Evolutionary conservation across 2,329 filamentous ascomycete genomes (phyloP).

Genomic region (Phaeosphaeria sp.): DNA sequence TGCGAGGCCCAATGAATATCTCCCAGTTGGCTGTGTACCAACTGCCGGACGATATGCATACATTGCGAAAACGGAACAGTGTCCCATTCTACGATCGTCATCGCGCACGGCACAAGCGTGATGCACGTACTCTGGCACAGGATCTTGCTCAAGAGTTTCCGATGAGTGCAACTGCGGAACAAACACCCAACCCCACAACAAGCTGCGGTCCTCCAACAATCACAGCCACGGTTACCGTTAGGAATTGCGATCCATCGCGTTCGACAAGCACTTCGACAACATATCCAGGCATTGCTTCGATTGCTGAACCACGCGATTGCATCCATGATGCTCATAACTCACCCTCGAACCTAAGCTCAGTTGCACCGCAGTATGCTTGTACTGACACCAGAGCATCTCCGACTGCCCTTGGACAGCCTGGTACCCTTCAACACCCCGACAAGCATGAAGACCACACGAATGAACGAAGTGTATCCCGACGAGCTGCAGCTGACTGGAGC

Average conservation of each 20-base stretch:
- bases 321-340: background rate
- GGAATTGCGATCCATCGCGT: constrained; percentile 6
- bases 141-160: background rate
- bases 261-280: background rate
- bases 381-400: background rate
- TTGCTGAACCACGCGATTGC: background rate
- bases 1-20: constrained; percentile 73
- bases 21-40: constrained; percentile 74
- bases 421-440: background rate
- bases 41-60: constrained; percentile 42
- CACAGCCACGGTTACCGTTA: constrained; percentile 18
- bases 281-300: background rate
- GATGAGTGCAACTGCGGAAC: background rate
- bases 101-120: constrained; percentile 3
- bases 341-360: background rate
- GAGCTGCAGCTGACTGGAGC: constrained; percentile 44
- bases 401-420: background rate
- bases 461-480: background rate
- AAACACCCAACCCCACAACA: constrained; percentile 9
- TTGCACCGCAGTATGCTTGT: background rate
- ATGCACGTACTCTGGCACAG: background rate
- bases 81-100: constrained; percentile 27
- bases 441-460: background rate
- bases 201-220: constrained; percentile 12
- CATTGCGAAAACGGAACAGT: constrained; percentile 20